These are phyloP conservation scores for Candida chauliodis DNA, from an alignment of 805 yeast species.

Conservation along the genomic window DNA sequence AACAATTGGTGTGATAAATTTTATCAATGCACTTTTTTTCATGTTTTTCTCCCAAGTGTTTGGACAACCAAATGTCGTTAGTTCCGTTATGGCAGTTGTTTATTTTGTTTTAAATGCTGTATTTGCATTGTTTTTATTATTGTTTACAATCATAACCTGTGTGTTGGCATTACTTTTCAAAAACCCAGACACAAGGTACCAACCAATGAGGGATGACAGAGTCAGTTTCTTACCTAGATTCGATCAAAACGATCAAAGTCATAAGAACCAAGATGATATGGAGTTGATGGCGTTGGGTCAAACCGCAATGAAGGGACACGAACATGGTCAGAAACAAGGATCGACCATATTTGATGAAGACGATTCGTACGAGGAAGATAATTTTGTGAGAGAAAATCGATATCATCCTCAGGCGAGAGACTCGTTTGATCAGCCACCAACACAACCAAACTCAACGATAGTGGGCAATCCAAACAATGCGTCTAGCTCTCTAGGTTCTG, in stretches of 20 bases:
- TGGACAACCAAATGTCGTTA: conserved; percentile 80
- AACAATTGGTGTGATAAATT: conserved; percentile 72
- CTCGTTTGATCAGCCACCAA: conserved; percentile 32
- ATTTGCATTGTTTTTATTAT: conserved; percentile 74
- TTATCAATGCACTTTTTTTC: conserved; percentile 81
- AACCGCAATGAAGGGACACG: conserved; percentile 62
- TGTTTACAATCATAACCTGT: conserved; percentile 87
- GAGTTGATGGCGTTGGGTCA: conserved; percentile 76
- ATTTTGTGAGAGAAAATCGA: conserved; percentile 1
- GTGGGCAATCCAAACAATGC: conserved; percentile 36
- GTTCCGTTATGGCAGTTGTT: conserved; percentile 87
- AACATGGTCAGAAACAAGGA: conserved; percentile 25
- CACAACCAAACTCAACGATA: conserved; percentile 42
- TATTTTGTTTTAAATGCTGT: conserved; percentile 87
- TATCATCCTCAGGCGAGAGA: conserved; percentile 15
- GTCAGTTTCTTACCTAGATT: conserved; percentile 85
- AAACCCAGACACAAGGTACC: conserved; percentile 93
- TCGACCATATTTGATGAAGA: conserved; percentile 11
- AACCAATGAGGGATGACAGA: conserved; percentile 95
- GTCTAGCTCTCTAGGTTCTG: neutral
- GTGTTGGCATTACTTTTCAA: conserved; percentile 76
- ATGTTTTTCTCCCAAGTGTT: conserved; percentile 84
- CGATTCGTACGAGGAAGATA: conserved; percentile 10
- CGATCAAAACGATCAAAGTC: conserved; percentile 26
- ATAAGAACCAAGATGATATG: conserved; percentile 40